Evolutionary conservation across 768 basidiomycete species (phyloP).

Genomic region (Rhizopogon salebrosus): DNA sequence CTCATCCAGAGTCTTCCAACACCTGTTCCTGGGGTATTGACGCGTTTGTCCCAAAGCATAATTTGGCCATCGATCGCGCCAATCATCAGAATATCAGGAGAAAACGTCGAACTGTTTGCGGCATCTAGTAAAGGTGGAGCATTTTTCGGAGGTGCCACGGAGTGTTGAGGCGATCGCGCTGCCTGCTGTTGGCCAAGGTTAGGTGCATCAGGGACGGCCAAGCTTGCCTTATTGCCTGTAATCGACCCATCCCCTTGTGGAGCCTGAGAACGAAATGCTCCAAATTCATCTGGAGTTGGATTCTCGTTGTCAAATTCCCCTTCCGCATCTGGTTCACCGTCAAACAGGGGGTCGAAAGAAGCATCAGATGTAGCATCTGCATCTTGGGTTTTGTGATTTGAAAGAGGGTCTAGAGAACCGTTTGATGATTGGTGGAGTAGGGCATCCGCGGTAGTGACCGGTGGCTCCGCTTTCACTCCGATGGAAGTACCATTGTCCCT

Average conservation of each 20-base stretch:
- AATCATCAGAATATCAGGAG: constrained; percentile 81
- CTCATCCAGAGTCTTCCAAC: constrained; percentile 85
- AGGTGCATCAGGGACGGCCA: constrained; percentile 25
- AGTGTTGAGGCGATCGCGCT: constrained; percentile 25
- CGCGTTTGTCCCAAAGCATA: constrained; percentile 85
- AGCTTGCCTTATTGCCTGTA: constrained; percentile 13
- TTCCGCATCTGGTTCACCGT: constrained; percentile 70
- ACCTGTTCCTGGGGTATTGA: constrained; percentile 55
- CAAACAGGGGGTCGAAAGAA: constrained; percentile 87
- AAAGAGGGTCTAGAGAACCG: constrained; percentile 20
- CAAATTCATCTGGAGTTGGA: constrained; percentile 11
- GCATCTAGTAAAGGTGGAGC: constrained; percentile 72
- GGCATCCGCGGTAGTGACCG: constrained; percentile 9
- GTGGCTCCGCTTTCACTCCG: constrained; percentile 19
- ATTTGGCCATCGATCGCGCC: constrained; percentile 91
- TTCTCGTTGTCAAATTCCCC: constrained; percentile 32
- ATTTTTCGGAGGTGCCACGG: constrained; percentile 60
- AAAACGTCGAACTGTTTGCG: constrained; percentile 56
- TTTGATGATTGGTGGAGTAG: constrained; percentile 10
- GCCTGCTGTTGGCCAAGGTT: constrained; percentile 18
- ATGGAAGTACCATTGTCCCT: constrained; percentile 11
- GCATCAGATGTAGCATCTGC: constrained; percentile 71
- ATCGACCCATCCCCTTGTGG: constrained; percentile 11
- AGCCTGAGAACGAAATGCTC: constrained; percentile 12
- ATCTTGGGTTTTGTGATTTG: constrained; percentile 26